Conservation (phyloP, 495 filamentous ascomycete genomes). For the Penicillium goetzii region DNA sequence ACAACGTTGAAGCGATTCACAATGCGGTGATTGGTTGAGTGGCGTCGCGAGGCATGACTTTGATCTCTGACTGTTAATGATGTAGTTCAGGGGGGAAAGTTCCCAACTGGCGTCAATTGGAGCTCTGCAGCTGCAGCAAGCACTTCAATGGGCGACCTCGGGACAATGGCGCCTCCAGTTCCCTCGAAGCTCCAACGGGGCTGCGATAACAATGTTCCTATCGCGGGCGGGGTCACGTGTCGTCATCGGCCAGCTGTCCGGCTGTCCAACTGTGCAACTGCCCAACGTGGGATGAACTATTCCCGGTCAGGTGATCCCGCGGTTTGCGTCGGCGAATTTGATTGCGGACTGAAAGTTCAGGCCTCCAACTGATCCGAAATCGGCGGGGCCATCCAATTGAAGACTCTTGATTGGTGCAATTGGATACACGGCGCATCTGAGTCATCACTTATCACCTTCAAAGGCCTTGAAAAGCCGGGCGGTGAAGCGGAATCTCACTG, state of each 20-base stretch:
- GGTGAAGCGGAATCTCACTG: slow-evolving; percentile 22
- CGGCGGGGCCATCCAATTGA: slow-evolving; percentile 21
- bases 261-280: neutral
- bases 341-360: neutral
- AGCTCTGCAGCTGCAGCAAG: neutral
- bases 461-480: slow-evolving; percentile 10
- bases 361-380: slow-evolving; percentile 25
- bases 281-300: neutral
- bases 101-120: neutral
- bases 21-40: slow-evolving; percentile 9
- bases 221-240: slow-evolving; percentile 19
- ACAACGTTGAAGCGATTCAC: slow-evolving; percentile 20
- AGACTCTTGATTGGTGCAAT: slow-evolving; percentile 20
- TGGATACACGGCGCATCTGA: slow-evolving; percentile 1
- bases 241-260: neutral
- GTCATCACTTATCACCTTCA: slow-evolving; percentile 10
- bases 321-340: slow-evolving; percentile 18
- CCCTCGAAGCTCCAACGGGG: slow-evolving; percentile 1
- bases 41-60: slow-evolving; percentile 18
- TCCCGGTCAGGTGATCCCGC: slow-evolving; percentile 20
- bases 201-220: slow-evolving; percentile 27
- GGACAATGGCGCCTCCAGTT: neutral
- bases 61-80: neutral
- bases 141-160: neutral
- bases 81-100: neutral